Conservation (phyloP, 2,329 filamentous ascomycete species). For the Aschersonia sp. region DNA sequence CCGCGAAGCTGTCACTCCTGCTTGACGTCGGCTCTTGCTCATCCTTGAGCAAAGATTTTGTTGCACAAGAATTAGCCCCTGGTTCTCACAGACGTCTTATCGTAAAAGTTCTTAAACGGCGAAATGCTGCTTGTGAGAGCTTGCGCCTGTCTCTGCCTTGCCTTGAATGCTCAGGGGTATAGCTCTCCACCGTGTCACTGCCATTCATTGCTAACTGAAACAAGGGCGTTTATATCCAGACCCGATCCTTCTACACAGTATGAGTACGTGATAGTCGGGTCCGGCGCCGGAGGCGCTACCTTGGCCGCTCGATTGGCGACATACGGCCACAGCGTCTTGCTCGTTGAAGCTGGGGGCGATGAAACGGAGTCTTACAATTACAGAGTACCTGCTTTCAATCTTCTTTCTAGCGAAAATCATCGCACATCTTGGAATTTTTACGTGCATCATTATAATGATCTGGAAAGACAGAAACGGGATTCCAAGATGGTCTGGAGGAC, state of each 20-base stretch:
- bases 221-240: neutral
- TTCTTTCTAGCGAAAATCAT: neutral
- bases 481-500: constrained; percentile 44
- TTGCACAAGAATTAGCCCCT: neutral
- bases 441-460: constrained; percentile 44
- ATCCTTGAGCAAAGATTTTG: too few species aligned
- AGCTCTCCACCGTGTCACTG: neutral
- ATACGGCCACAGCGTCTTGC: constrained; percentile 34
- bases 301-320: constrained; percentile 20
- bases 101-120: too few species aligned
- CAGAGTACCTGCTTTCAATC: constrained; percentile 10
- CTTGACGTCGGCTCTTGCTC: too few species aligned
- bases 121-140: too few species aligned
- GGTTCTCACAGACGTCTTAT: neutral
- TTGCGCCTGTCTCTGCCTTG: neutral
- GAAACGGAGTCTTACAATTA: constrained; percentile 32
- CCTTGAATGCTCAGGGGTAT: neutral
- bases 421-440: constrained; percentile 41
- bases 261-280: constrained; percentile 50
- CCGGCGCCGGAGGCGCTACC: constrained; percentile 44
- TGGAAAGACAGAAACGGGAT: constrained; percentile 33
- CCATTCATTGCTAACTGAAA: neutral
- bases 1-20: too few species aligned
- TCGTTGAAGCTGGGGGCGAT: constrained; percentile 48
- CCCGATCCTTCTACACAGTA: constrained; percentile 6